phyloP scores from a whole-genome alignment of 331 rosid species.

The Pyrus hybrid region DNA sequence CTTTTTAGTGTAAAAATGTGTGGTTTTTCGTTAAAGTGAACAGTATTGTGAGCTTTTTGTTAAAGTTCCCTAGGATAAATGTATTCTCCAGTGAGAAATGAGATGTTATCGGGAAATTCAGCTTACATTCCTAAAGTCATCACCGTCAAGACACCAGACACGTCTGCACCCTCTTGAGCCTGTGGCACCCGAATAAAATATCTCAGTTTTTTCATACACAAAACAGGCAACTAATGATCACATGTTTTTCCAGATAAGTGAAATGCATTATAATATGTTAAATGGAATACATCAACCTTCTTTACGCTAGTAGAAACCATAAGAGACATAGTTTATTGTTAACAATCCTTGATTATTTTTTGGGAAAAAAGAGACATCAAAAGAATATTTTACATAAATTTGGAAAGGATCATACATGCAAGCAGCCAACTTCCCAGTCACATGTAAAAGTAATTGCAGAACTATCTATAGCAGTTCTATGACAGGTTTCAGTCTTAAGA shows the following conservation, averaged over 20 bases:
- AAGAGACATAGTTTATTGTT: not conserved
- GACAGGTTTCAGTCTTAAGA: not conserved
- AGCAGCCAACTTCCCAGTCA: not conserved
- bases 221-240: slow-evolving; percentile 1
- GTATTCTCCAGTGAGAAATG: not conserved
- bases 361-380: not conserved
- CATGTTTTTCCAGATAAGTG: not conserved
- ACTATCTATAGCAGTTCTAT: not conserved
- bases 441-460: not conserved
- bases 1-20: too few species aligned
- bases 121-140: slow-evolving; percentile 90
- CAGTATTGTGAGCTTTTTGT: too few species aligned
- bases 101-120: slow-evolving; percentile 13
- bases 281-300: not conserved
- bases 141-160: slow-evolving; percentile 81
- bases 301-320: not conserved
- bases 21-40: too few species aligned
- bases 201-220: slow-evolving; percentile 16
- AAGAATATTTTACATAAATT: not conserved
- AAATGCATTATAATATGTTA: not conserved
- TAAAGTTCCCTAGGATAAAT: slow-evolving; percentile 13
- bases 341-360: not conserved
- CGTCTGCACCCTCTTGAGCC: slow-evolving; percentile 81
- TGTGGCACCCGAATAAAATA: slow-evolving; percentile 17
- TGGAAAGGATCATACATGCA: not conserved